Percentiles rank a stretch among this genome's conserved stretches.
Evolutionary conservation across 129 eudicot genomes (phyloP).

Genomic region (Escallonia rubra): DNA sequence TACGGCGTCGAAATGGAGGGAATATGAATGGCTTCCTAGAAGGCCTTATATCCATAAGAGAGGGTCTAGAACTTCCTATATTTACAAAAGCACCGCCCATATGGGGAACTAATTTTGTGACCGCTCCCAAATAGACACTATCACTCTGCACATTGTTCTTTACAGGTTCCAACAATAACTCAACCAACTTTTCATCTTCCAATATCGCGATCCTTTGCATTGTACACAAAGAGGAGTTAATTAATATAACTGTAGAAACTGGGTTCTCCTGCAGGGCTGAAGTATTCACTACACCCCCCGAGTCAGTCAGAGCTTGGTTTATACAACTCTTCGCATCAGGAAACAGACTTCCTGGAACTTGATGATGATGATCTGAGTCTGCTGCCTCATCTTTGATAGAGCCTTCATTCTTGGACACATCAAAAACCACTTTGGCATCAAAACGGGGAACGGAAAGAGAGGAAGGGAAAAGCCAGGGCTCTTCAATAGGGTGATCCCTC

Average conservation of each 20-base stretch:
- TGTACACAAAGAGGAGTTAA: constrained; percentile 85
- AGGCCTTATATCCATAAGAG: constrained; percentile 64
- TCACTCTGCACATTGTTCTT: constrained; percentile 86
- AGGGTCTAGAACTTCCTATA: constrained; percentile 69
- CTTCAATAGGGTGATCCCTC: constrained; percentile 58
- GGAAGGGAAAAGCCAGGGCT: constrained; percentile 67
- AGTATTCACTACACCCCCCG: constrained; percentile 12
- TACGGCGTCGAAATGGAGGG: constrained; percentile 49
- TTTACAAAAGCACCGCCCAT: constrained; percentile 97
- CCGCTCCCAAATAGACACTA: constrained; percentile 86
- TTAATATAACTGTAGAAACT: constrained; percentile 60
- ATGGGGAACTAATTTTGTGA: constrained; percentile 76
- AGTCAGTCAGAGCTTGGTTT: constrained; percentile 2
- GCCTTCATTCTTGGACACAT: constrained; percentile 10
- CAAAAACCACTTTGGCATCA: constrained; percentile 12
- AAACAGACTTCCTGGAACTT: constrained; percentile 26
- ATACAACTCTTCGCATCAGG: constrained; percentile 27
- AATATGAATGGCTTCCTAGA: constrained; percentile 62
- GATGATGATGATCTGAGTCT: constrained; percentile 24
- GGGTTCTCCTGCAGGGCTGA: constrained; percentile 30
- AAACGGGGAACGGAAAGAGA: constrained; percentile 3
- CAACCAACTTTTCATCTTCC: constrained; percentile 86
- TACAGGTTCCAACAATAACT: constrained; percentile 84
- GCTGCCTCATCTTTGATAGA: constrained; percentile 21
- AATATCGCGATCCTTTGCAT: constrained; percentile 95